These are phyloP conservation scores for Diaporthe humulicola DNA, from an alignment of 2,329 filamentous ascomycete genomes.

Conservation along the genomic window DNA sequence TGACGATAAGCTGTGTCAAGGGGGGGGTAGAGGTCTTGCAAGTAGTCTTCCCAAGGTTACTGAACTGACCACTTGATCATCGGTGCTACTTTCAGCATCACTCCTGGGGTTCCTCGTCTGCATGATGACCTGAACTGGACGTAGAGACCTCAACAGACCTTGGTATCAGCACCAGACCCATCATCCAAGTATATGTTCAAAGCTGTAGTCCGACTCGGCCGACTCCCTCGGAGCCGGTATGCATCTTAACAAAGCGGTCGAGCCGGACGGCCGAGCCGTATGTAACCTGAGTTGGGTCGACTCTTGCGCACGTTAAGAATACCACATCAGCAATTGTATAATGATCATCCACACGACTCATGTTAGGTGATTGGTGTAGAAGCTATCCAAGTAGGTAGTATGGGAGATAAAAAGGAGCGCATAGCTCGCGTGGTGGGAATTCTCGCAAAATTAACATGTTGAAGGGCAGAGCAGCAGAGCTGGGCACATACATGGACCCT, in stretches of 20 bases:
- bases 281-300: not conserved
- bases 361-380: not conserved
- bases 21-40: not conserved
- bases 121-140: too few relatives aligned
- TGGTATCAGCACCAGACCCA: not conserved
- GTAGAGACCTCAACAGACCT: not conserved
- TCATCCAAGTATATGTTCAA: not conserved
- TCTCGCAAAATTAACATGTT: not conserved
- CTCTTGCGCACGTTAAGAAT: not conserved
- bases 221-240: not conserved
- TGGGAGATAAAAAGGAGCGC: too few relatives aligned
- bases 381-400: not conserved
- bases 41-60: not conserved
- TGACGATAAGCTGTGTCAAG: not conserved
- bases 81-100: too few relatives aligned
- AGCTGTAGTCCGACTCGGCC: not conserved
- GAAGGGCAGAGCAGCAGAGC: not conserved
- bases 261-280: not conserved
- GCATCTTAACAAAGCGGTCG: not conserved
- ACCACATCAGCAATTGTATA: not conserved
- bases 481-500: not conserved
- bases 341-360: not conserved
- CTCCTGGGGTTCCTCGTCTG: not conserved
- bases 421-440: not conserved
- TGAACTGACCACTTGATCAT: not conserved